Percentiles rank a stretch among this genome's conserved stretches.
Conservation (phyloP, 1,284 basidiomycete genomes). For the Cystobasidium sp. region DNA sequence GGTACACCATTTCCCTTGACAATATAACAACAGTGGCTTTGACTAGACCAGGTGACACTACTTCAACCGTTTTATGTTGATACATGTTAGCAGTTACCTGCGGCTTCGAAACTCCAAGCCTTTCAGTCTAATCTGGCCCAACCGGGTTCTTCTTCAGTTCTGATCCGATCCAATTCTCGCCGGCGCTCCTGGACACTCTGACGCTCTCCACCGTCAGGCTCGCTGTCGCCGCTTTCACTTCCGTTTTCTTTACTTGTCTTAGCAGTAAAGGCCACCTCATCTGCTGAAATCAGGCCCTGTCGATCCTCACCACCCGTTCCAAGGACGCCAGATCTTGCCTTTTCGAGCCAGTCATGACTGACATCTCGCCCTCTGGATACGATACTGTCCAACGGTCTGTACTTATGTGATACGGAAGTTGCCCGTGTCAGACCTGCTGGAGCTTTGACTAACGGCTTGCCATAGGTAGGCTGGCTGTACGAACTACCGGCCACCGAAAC, state of each 20-base stretch:
- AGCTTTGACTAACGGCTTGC: neutral
- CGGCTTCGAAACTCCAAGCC: neutral
- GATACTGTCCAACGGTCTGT: slow-evolving; percentile 23
- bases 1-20: no score
- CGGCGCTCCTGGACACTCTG: slow-evolving; percentile 15
- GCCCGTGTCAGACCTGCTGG: slow-evolving; percentile 3
- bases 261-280: slow-evolving; percentile 20
- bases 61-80: no score
- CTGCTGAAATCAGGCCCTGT: slow-evolving; percentile 21
- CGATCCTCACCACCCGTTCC: slow-evolving; percentile 18
- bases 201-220: neutral
- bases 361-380: slow-evolving; percentile 30
- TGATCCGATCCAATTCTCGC: slow-evolving; percentile 23
- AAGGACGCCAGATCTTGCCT: slow-evolving; percentile 30
- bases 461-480: neutral
- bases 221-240: slow-evolving; percentile 5
- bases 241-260: neutral
- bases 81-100: neutral
- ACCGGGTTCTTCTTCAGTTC: slow-evolving; percentile 30
- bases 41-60: no score
- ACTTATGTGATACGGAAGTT: neutral
- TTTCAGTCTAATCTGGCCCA: slow-evolving; percentile 33
- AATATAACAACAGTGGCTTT: no score
- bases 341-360: slow-evolving; percentile 43
- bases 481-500: slow-evolving; percentile 12